Percentiles rank a stretch among this genome's conserved stretches.
These are phyloP conservation scores for Tieghemiomyces parasiticus DNA, from an alignment of 192 early-diverging fungal species.

Conservation along the genomic window DNA sequence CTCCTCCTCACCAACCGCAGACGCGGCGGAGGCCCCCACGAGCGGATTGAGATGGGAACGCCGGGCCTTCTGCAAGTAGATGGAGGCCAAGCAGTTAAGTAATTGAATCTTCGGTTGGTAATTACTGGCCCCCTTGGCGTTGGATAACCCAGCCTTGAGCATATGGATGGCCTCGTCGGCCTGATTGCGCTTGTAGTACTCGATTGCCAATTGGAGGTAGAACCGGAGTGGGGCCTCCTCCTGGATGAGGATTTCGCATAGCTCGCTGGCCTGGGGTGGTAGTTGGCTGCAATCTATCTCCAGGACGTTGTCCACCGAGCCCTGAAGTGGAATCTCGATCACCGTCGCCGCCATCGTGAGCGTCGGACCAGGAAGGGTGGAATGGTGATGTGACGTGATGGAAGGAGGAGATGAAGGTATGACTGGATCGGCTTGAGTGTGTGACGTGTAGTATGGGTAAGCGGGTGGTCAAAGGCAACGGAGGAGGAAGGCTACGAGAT, in stretches of 20 bases:
- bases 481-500: too few relatives aligned
- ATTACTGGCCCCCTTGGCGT: constrained; percentile 22
- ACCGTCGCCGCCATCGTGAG: constrained; percentile 9
- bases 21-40: not conserved
- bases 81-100: constrained; percentile 54
- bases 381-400: too few relatives aligned
- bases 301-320: constrained; percentile 48
- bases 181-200: constrained; percentile 54
- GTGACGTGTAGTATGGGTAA: too few relatives aligned
- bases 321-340: constrained; percentile 46
- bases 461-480: too few relatives aligned
- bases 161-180: constrained; percentile 39
- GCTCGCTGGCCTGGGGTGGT: constrained; percentile 34
- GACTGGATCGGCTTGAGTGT: too few relatives aligned
- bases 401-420: too few relatives aligned
- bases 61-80: constrained; percentile 56
- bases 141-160: constrained; percentile 35
- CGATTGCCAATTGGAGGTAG: constrained; percentile 58
- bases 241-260: constrained; percentile 53
- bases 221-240: constrained; percentile 44
- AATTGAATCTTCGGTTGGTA: constrained; percentile 46
- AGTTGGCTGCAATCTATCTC: constrained; percentile 52
- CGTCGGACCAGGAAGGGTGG: too few relatives aligned
- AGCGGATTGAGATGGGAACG: constrained; percentile 5
- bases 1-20: constrained; percentile 13